phyloP scores from a whole-genome alignment of 306 rosid genomes.

The Pterocarpus macrocarpus region DNA sequence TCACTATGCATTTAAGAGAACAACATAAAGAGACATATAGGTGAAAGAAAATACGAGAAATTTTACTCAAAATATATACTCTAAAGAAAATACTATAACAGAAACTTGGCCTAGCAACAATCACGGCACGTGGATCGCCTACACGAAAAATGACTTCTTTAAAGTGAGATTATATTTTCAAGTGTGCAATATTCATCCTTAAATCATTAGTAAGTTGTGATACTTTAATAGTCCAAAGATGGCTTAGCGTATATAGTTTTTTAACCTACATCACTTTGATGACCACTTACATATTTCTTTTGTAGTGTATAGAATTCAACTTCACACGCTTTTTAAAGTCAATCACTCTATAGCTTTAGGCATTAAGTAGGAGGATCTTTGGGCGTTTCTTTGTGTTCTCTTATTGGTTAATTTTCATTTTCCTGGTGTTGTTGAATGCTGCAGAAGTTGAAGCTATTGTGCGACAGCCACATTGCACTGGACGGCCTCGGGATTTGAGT shows the following conservation, averaged over 20 bases:
- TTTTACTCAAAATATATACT: neutral
- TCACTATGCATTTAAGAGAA: neutral
- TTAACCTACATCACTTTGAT: neutral
- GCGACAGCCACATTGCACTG: slow-evolving; percentile 43
- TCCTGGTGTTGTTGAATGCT: slow-evolving; percentile 37
- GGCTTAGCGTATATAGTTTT: too few relatives aligned
- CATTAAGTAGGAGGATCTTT: neutral
- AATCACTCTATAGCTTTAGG: neutral
- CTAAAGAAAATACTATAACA: neutral
- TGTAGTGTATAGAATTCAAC: neutral
- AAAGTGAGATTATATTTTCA: too few relatives aligned
- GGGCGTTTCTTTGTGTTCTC: neutral
- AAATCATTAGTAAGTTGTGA: too few relatives aligned
- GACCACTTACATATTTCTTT: neutral
- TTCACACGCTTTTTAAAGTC: neutral
- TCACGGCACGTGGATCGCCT: neutral
- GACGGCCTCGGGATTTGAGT: slow-evolving; percentile 58
- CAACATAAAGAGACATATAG: neutral
- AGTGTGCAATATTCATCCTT: too few relatives aligned
- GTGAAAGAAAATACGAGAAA: neutral
- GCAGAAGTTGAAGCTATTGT: slow-evolving; percentile 84
- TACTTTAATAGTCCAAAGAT: too few relatives aligned
- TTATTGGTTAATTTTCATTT: slow-evolving; percentile 34
- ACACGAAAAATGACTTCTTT: too few relatives aligned
- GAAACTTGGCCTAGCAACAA: neutral